Percentiles rank a stretch among this genome's conserved stretches.
Conservation (phyloP, 768 basidiomycete genomes). For the Pleurotus sapidus region DNA sequence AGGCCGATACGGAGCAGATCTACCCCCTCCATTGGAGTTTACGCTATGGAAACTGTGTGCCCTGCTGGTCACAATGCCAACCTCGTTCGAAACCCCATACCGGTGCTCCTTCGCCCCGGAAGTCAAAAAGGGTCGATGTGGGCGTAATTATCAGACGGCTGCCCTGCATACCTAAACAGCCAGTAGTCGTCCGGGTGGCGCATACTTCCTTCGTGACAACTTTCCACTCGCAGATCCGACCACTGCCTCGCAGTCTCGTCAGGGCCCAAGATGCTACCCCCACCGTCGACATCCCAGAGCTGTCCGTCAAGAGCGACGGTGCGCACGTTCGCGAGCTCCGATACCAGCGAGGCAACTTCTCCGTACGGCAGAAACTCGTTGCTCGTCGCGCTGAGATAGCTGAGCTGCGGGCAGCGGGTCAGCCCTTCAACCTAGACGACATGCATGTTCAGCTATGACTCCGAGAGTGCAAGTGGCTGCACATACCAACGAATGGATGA, state of each 20-base stretch:
- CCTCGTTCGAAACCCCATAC: too few species aligned
- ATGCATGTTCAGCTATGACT: too few species aligned
- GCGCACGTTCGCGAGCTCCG: background rate
- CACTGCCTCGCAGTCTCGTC: background rate
- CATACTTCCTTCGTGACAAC: background rate
- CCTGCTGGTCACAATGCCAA: too few species aligned
- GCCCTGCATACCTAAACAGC: slow-evolving; percentile 4
- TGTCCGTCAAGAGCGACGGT: background rate
- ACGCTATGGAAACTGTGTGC: too few species aligned
- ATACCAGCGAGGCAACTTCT: background rate
- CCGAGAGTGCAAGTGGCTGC: too few species aligned
- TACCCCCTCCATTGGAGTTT: too few species aligned
- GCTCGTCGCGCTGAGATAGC: background rate
- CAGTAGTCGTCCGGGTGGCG: background rate
- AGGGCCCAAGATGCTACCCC: background rate
- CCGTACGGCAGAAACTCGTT: background rate
- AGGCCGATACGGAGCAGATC: too few species aligned
- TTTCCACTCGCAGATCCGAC: background rate
- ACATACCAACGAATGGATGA: too few species aligned
- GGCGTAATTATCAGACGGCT: background rate
- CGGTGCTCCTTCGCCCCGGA: too few species aligned
- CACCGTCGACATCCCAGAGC: too few species aligned
- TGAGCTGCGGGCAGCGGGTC: too few species aligned
- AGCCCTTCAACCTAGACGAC: too few species aligned
- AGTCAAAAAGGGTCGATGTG: background rate